Evolutionary conservation across 129 eudicot species (phyloP), one percentile per base, ranked within the genome.

Genomic region (Rutidosis leptorrhynchoides): DNA sequence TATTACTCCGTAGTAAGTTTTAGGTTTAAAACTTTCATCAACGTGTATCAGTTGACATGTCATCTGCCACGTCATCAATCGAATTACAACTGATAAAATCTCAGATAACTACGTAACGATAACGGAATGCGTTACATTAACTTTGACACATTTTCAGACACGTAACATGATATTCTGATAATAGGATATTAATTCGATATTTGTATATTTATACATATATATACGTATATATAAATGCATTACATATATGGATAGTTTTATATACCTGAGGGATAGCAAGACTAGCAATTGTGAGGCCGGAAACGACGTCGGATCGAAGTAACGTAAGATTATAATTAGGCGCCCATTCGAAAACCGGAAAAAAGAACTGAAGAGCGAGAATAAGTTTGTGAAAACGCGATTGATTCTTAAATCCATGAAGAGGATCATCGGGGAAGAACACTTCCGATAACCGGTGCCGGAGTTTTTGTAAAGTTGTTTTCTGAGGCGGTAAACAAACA

Each of bases 281-380:
- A 62, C 99, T 94, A 0, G 99, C 99, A 71, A 94, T 94, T 67
- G 99, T 94, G 68, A 94, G 86, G 6, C 99, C 99, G 9, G 99
- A 94, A 26, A 94, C 71, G 51, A 94, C 66, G 68, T 94, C 99
- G 67, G 99, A 86, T 45, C 81, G 79, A 6, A 94, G 74, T 7
- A 94, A 83, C 14, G 65, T 42, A 24, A 89, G 23, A 69, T 12
- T 86, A 65, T 94, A 94, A 79, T 84, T 77, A 2, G 99, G 99
- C 4, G 82, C 99, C 99, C 99, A 94, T 15, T 82, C 79, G n/a
- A 89, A 87, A 29, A 94, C 74, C 25, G 97, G 99, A 62, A 94
- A 94, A 78, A 94, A 87, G 70, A 78, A 94, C 35, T 94, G 97
- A 46, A 94, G 83, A 4, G 83, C 88, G 11, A 89, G 69, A 6